Conservation (phyloP, 306 rosid genomes). For the Rosa lucieae region DNA sequence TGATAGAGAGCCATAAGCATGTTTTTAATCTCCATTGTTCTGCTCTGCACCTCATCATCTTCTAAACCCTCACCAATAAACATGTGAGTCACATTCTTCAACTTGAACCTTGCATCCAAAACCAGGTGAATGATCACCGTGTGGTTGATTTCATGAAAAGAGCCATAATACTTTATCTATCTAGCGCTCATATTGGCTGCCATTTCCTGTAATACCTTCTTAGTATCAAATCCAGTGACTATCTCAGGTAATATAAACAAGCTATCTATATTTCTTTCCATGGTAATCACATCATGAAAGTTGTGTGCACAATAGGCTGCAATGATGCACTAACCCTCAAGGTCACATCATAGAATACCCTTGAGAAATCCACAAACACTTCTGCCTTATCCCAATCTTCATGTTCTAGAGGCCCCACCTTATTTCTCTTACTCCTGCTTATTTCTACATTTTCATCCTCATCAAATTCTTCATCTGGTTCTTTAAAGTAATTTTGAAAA, state of each 20-base stretch:
- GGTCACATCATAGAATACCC: background rate
- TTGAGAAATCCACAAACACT: background rate
- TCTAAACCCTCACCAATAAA: background rate
- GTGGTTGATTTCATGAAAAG: background rate
- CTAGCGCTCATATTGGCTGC: background rate
- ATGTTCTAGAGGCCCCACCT: background rate
- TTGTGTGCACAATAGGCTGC: background rate
- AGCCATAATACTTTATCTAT: background rate
- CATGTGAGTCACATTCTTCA: background rate
- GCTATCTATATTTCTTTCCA: too few species aligned
- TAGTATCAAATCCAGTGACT: background rate
- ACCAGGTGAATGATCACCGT: background rate
- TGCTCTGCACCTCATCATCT: background rate
- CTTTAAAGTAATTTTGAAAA: background rate
- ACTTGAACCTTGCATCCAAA: background rate
- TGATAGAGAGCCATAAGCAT: background rate
- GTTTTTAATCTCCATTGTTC: background rate
- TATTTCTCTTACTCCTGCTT: too few species aligned
- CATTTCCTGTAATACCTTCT: background rate
- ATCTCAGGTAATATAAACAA: background rate
- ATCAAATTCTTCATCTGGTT: background rate
- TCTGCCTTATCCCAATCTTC: background rate
- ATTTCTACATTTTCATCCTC: background rate
- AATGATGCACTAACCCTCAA: background rate
- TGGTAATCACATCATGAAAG: background rate